A percentile compares a stretch with the other conserved stretches of the same genome.
These are phyloP conservation scores for Salix koriyanagi DNA, from an alignment of 345 rosid genomes.

Conservation along the genomic window DNA sequence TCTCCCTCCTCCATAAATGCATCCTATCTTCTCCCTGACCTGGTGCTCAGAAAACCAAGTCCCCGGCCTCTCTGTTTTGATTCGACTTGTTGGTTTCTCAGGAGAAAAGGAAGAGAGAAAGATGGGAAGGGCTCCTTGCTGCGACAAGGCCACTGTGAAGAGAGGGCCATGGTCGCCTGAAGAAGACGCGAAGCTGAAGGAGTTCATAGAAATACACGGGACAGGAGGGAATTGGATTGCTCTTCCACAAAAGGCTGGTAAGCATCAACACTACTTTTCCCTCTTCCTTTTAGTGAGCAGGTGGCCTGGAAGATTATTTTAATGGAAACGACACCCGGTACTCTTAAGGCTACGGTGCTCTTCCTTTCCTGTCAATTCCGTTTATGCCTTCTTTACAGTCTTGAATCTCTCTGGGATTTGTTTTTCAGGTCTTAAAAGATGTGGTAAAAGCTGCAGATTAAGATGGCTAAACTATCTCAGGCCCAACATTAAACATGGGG, in stretches of 20 bases:
- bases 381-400: not conserved
- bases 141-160: slow-evolving; percentile 28
- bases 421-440: slow-evolving; percentile 26
- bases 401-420: not conserved
- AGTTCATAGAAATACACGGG: slow-evolving; percentile 20
- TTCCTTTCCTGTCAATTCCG: not conserved
- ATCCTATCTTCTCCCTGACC: not conserved
- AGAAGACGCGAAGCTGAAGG: slow-evolving; percentile 31
- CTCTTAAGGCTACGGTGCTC: not conserved
- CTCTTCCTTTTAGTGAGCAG: not conserved
- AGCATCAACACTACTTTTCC: not conserved
- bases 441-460: slow-evolving; percentile 37
- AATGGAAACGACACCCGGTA: not conserved
- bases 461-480: slow-evolving; percentile 37
- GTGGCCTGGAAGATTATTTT: not conserved
- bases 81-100: not conserved
- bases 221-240: slow-evolving; percentile 32
- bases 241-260: slow-evolving; percentile 32
- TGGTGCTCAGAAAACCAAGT: slow-evolving; percentile 4
- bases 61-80: not conserved
- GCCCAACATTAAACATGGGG: slow-evolving; percentile 34
- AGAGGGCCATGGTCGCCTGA: slow-evolving; percentile 35
- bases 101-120: slow-evolving; percentile 10
- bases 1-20: slow-evolving; percentile 6
- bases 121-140: slow-evolving; percentile 36